These are phyloP conservation scores for Populus trichocarpa DNA, from an alignment of 441 rosid genomes.

Conservation along the genomic window DNA sequence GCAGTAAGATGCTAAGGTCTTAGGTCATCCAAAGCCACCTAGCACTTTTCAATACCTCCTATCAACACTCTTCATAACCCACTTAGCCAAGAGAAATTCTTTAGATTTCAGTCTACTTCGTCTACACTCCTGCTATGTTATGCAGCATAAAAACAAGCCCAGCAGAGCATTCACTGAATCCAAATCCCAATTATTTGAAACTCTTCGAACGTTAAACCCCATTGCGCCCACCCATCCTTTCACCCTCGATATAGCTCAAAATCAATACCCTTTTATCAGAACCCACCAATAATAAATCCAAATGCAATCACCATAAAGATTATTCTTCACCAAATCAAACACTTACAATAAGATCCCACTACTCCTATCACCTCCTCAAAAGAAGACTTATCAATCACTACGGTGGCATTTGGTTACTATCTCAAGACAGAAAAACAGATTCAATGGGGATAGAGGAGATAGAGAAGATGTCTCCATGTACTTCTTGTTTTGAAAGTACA, in stretches of 20 bases:
- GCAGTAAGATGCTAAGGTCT: not conserved
- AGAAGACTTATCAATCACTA: not conserved
- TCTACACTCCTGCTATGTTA: no score
- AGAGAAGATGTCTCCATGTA: no score
- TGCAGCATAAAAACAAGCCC: not conserved
- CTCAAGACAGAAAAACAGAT: no score
- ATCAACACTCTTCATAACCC: no score
- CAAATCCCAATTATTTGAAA: not conserved
- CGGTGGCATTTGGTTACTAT: no score
- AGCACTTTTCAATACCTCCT: no score
- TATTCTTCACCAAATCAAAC: not conserved
- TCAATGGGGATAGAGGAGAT: no score
- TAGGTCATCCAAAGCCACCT: not conserved
- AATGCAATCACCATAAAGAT: no score
- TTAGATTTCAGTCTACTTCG: not conserved
- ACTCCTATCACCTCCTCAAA: not conserved
- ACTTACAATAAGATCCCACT: not conserved
- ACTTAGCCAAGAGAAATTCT: not conserved
- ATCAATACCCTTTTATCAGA: not conserved
- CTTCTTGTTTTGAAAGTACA: no score
- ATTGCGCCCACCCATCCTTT: not conserved
- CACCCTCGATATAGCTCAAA: not conserved
- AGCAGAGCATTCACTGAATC: not conserved
- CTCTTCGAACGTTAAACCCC: not conserved
- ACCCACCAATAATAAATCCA: no score